phyloP scores from a whole-genome alignment of 495 filamentous ascomycete species.

The Penicillium canariense region DNA sequence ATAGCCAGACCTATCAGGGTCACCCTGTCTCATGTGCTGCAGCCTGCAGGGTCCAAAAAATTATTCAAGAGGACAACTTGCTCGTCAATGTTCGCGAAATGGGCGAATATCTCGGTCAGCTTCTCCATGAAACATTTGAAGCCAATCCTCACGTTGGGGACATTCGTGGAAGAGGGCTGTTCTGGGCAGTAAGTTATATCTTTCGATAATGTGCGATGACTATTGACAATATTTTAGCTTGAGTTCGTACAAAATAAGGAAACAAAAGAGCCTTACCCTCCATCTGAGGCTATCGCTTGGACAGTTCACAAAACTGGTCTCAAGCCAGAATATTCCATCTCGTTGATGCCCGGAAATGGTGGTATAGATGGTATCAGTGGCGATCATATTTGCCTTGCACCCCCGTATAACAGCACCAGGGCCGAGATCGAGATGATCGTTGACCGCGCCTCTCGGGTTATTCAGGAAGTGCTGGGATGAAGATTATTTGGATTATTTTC shows the following conservation, averaged over 20 bases:
- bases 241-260: conserved; percentile 56
- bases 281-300: conserved; percentile 32
- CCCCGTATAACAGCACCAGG: conserved; percentile 63
- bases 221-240: conserved; percentile 31
- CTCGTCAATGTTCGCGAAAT: conserved; percentile 44
- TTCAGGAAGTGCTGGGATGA: conserved; percentile 30
- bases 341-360: conserved; percentile 67
- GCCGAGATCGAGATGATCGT: conserved; percentile 61
- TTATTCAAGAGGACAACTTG: conserved; percentile 43
- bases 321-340: conserved; percentile 54
- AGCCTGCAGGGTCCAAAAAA: conserved; percentile 46
- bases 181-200: conserved; percentile 47
- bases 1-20: conserved; percentile 55
- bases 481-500: neutral
- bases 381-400: conserved; percentile 71
- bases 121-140: conserved; percentile 37
- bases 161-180: conserved; percentile 51
- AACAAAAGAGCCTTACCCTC: conserved; percentile 51
- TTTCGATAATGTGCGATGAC: neutral
- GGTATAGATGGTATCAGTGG: conserved; percentile 62
- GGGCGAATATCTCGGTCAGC: conserved; percentile 40
- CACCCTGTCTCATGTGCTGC: conserved; percentile 51
- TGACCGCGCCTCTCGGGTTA: conserved; percentile 30
- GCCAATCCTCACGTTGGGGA: conserved; percentile 47
- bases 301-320: conserved; percentile 53